Percentiles rank a stretch among this genome's conserved stretches.
Conservation (phyloP, 2,329 filamentous ascomycete species). For the Colletotrichum kahawae region DNA sequence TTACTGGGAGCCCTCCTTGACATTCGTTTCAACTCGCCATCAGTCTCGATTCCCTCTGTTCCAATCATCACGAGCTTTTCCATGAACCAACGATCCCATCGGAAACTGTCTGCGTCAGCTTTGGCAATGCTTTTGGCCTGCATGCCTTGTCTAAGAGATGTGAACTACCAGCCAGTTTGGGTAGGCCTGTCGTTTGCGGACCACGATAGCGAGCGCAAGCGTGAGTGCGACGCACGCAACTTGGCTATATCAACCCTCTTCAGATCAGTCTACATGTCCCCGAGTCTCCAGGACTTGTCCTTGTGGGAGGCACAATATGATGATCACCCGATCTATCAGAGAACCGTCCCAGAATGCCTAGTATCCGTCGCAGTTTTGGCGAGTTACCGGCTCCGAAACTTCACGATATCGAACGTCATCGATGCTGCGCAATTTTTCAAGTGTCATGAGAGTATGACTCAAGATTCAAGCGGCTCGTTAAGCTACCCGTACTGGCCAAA, state of each 20-base stretch:
- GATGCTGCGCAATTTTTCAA: not conserved
- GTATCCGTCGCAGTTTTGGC: not conserved
- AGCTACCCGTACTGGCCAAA: not conserved
- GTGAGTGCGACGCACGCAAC: not conserved
- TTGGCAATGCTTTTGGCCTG: not conserved
- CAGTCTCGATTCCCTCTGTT: fast-evolving
- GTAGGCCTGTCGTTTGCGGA: too few species aligned
- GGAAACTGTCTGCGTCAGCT: not conserved
- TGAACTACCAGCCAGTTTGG: not conserved
- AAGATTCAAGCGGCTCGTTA: not conserved
- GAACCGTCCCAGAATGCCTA: not conserved
- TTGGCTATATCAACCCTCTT: not conserved
- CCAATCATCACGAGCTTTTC: not conserved
- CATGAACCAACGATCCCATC: not conserved
- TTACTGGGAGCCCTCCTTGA: not conserved
- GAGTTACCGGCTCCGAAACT: not conserved
- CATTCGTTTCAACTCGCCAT: not conserved
- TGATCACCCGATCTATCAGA: not conserved
- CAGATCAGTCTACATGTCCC: not conserved
- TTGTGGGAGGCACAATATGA: not conserved
- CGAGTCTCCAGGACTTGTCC: not conserved
- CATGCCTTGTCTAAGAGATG: not conserved
- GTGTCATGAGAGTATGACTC: not conserved
- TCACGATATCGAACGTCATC: fast-evolving
- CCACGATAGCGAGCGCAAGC: not conserved